Percentiles rank a stretch among this genome's conserved stretches.
Conservation (phyloP, 179 eudicot genomes). For the Monotropa hypopitys region DNA sequence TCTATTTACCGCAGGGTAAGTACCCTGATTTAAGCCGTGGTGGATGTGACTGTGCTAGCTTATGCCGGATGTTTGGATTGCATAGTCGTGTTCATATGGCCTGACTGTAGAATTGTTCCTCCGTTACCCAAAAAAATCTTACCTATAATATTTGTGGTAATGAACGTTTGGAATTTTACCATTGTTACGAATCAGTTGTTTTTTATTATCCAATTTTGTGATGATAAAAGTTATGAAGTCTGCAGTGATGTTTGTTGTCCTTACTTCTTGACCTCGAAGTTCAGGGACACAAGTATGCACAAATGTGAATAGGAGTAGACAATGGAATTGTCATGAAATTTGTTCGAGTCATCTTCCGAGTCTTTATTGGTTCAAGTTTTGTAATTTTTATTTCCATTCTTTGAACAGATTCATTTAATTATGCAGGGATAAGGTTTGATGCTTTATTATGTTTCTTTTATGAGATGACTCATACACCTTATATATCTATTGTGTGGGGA, state of each 20-base stretch:
- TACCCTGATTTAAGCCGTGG: no score
- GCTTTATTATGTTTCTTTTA: not conserved
- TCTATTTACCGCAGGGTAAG: no score
- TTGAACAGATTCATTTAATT: not conserved
- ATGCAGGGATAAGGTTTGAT: not conserved
- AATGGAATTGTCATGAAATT: not conserved
- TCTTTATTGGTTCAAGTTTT: not conserved
- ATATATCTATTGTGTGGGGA: not conserved
- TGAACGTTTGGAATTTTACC: not conserved
- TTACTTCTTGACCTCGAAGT: not conserved
- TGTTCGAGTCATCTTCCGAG: not conserved
- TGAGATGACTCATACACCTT: not conserved
- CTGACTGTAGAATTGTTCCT: no score
- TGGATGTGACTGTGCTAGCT: no score
- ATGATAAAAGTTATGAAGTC: not conserved
- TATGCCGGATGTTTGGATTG: no score
- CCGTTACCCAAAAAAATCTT: no score
- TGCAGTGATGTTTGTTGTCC: not conserved
- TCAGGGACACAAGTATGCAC: not conserved
- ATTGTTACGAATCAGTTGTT: not conserved
- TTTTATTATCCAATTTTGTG: not conserved
- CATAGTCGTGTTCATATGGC: no score
- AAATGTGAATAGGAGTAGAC: not conserved
- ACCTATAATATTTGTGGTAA: not conserved
- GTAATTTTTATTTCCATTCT: not conserved